These are phyloP conservation scores for Ehretia macrophylla DNA, from an alignment of 257 asterid species.

Conservation along the genomic window DNA sequence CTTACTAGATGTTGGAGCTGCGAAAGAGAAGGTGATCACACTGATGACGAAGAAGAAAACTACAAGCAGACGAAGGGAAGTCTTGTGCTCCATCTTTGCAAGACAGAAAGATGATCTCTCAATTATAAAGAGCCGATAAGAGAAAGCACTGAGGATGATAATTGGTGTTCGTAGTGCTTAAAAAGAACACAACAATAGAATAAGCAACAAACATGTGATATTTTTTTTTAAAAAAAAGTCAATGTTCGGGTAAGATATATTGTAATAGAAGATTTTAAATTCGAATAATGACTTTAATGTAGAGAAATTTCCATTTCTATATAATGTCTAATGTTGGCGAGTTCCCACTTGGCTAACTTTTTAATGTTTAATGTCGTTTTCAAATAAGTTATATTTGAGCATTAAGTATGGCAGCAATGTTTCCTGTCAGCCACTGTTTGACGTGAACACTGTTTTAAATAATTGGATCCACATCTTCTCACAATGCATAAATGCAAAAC, in stretches of 20 bases:
- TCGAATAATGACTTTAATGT: too few species aligned
- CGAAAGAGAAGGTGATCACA: background rate
- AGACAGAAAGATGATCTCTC: background rate
- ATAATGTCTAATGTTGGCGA: background rate
- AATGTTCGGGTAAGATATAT: too few species aligned
- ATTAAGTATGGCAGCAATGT: background rate
- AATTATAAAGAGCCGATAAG: background rate
- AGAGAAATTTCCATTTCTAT: too few species aligned
- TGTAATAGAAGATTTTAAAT: too few species aligned
- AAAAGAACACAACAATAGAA: background rate
- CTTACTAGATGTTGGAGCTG: conserved; percentile 3
- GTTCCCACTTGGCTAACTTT: background rate
- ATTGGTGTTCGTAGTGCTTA: background rate
- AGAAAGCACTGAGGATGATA: background rate
- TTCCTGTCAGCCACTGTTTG: too few species aligned
- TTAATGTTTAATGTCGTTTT: background rate
- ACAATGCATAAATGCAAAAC: background rate
- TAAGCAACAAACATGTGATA: too few species aligned
- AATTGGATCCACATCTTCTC: background rate
- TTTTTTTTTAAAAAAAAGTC: too few species aligned
- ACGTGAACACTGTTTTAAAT: background rate
- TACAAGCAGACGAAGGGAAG: background rate
- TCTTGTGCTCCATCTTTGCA: background rate
- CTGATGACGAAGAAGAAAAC: background rate
- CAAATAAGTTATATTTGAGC: too few species aligned